Percentiles rank a stretch among this genome's conserved stretches.
Evolutionary conservation across 371 early-diverging fungal genomes (phyloP).

Genomic region (Massospora cicadina): DNA sequence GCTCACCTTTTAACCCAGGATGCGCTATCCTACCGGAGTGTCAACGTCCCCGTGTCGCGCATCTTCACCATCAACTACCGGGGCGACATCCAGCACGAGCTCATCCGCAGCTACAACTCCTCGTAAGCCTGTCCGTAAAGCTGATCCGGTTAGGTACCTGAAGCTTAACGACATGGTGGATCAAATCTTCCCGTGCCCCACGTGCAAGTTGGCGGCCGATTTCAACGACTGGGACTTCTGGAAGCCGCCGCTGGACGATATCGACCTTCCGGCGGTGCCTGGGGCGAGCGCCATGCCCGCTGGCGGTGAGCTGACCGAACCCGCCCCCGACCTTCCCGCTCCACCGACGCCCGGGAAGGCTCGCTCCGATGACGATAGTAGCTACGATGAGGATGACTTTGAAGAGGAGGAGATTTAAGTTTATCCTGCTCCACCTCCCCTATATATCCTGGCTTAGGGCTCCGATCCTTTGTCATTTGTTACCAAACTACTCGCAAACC

Average conservation of each 20-base stretch:
- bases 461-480: too few relatives aligned
- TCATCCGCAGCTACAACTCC: conserved; percentile 61
- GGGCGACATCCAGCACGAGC: conserved; percentile 85
- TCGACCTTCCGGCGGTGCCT: conserved; percentile 33
- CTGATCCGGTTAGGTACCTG: conserved; percentile 31
- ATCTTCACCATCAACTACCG: conserved; percentile 94
- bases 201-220: conserved; percentile 17
- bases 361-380: conserved; percentile 14
- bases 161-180: conserved; percentile 87
- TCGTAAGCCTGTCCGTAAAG: conserved; percentile 23
- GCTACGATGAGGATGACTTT: conserved; percentile 14
- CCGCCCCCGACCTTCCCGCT: too few relatives aligned
- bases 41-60: conserved; percentile 79
- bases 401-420: not conserved
- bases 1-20: conserved; percentile 21
- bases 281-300: too few relatives aligned
- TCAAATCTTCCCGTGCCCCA: conserved; percentile 78
- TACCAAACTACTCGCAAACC: too few relatives aligned
- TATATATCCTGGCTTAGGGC: too few relatives aligned
- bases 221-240: conserved; percentile 82
- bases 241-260: conserved; percentile 33
- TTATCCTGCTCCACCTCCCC: too few relatives aligned
- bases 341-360: too few relatives aligned
- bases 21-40: conserved; percentile 87
- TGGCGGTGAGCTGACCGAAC: too few relatives aligned